Conservation (phyloP, 1,284 basidiomycete species). For the Ustilago loliicola region DNA sequence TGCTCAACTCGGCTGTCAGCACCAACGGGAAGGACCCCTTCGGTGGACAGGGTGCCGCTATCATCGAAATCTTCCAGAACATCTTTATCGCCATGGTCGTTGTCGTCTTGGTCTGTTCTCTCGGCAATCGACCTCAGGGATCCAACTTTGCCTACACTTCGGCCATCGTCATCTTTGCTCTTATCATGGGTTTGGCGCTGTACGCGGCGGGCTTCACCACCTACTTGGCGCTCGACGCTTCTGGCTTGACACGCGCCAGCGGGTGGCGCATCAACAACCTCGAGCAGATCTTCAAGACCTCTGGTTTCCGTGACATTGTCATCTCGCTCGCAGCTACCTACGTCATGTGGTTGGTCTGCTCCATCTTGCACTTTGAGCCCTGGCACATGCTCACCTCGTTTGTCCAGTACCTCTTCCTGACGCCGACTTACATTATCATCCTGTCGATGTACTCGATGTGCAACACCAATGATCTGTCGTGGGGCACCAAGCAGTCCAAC, state of each 20-base stretch:
- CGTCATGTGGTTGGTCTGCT: conserved; percentile 66
- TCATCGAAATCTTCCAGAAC: conserved; percentile 62
- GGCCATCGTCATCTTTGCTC: conserved; percentile 64
- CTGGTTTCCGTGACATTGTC: conserved; percentile 65
- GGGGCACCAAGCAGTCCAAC: conserved; percentile 69
- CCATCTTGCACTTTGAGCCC: conserved; percentile 64
- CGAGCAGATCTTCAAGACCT: conserved; percentile 48
- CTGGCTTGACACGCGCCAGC: conserved; percentile 26
- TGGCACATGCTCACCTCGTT: conserved; percentile 69
- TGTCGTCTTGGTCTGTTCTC: conserved; percentile 66
- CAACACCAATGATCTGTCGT: conserved; percentile 66
- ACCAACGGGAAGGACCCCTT: conserved; percentile 42
- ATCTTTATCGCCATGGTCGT: conserved; percentile 68
- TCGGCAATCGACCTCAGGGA: conserved; percentile 68
- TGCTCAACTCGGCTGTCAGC: conserved; percentile 57
- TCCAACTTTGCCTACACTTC: conserved; percentile 62
- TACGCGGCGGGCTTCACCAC: conserved; percentile 64
- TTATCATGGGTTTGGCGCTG: conserved; percentile 57
- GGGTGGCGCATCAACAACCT: conserved; percentile 39
- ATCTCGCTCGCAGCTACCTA: conserved; percentile 67
- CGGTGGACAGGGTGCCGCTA: conserved; percentile 54
- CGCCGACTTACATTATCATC: conserved; percentile 66
- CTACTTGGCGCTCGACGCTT: conserved; percentile 56
- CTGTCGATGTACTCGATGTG: conserved; percentile 68
- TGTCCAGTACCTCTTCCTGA: conserved; percentile 66